Percentiles rank a stretch among this genome's conserved stretches.
Evolutionary conservation across 2,329 filamentous ascomycete species (phyloP).

Genomic region (Botrytis fragariae): DNA sequence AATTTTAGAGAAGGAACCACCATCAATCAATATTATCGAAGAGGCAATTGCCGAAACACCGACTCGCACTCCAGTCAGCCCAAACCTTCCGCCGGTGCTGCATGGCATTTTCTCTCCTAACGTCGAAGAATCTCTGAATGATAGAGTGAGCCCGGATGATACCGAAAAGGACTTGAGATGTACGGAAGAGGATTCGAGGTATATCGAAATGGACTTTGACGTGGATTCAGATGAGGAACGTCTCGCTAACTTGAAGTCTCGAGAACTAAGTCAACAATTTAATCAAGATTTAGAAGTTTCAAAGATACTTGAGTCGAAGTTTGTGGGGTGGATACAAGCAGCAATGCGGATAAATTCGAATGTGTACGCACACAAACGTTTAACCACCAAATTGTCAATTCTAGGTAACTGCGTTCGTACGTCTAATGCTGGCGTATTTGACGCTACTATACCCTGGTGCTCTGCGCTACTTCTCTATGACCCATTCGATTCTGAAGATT

Average conservation of each 20-base stretch:
- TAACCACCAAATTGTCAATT: background rate
- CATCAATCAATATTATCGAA: background rate
- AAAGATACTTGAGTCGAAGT: background rate
- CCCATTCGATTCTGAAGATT: background rate
- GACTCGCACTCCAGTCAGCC: background rate
- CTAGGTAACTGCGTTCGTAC: background rate
- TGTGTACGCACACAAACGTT: background rate
- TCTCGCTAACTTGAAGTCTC: conserved; percentile 2
- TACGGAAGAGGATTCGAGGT: background rate
- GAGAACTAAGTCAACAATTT: conserved; percentile 11
- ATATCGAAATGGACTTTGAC: background rate
- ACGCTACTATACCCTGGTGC: background rate
- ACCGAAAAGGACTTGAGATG: background rate
- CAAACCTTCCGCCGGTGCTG: background rate
- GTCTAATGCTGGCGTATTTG: background rate
- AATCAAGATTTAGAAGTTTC: background rate
- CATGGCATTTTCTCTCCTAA: background rate
- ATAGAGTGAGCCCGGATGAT: background rate
- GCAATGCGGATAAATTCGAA: background rate
- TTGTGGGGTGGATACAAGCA: background rate
- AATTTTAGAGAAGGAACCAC: background rate
- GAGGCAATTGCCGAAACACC: background rate
- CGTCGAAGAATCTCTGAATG: background rate
- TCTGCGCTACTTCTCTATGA: background rate
- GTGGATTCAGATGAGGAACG: conserved; percentile 13